Base-by-base conservation (phyloP, 2,329 filamentous ascomycete genomes). In the Neofusicoccum parvum region DNA sequence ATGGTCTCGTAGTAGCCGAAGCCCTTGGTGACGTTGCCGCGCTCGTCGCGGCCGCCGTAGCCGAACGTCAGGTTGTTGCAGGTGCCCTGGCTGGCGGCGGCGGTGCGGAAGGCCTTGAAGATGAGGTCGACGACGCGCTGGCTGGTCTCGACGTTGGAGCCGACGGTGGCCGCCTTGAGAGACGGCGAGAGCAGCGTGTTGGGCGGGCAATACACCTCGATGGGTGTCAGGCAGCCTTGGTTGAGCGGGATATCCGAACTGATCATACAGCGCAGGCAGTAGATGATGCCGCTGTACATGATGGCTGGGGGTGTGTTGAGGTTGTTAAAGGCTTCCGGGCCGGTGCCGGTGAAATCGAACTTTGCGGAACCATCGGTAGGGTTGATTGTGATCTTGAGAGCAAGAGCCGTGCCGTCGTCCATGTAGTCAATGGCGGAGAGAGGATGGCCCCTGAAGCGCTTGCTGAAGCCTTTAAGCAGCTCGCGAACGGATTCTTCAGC, bases 1-100 rank as follows among this genome's bases (percentile, higher is more conserved):
- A 92, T 92, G 3, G 90, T 92, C 77, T 92, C 90, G 74, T 92
- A 92, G 79, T 92, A 92, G n/a, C 90, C 90, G 56, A 62, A 65
- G n/a, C 48, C 48, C 14, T 65, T 53, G 4, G 46, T 58, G n/a
- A 54, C 45, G 20, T 43, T 58, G 46, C 46, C 46, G 37, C 46
- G 50, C 23, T 48, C 54, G 48, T 65, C 56, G 17, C 37, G 54
- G 0, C 67, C 59, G 34, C 69, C 67, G 46, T 78, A 78, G 23
- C 62, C 62, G 2, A 73, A 74, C 0, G 69, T 67, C 9, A 80
- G 68, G 23, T 67, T 68, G 62, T 73, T 71, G 39, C 64, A 63
- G 60, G 70, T 71, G 15, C 71, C 71, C 23, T 69, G 66, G 34
- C 41, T 65, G 20, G 69, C 71, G 23, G 68, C 69, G 20, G 53